These are phyloP conservation scores for Psidium guajava DNA, from an alignment of 345 rosid genomes.

Conservation along the genomic window DNA sequence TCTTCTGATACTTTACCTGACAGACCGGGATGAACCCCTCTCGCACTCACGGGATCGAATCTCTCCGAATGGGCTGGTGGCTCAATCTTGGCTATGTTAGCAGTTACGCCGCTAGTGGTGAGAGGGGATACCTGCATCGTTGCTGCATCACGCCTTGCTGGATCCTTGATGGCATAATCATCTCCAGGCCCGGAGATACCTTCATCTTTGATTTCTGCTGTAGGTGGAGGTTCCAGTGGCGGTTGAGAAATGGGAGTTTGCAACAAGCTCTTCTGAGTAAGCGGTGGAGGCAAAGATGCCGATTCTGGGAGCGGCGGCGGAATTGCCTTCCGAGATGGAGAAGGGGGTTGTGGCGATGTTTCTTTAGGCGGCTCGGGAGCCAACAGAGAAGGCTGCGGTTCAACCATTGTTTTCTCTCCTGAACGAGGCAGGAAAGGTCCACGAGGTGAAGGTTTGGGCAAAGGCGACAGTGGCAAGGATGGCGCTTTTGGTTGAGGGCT, in stretches of 20 bases:
- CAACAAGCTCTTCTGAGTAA: neutral
- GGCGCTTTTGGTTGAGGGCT: conserved; percentile 5
- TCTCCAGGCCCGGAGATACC: neutral
- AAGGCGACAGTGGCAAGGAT: conserved; percentile 9
- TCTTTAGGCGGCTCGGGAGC: neutral
- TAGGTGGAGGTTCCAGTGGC: conserved; percentile 8
- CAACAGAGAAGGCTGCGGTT: conserved; percentile 1
- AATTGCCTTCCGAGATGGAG: neutral
- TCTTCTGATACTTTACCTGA: neutral
- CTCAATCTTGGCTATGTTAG: neutral
- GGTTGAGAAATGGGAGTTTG: neutral
- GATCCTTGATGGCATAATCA: neutral
- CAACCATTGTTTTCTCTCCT: neutral
- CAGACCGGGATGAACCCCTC: neutral
- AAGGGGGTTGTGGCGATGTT: neutral
- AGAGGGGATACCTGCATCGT: neutral
- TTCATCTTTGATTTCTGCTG: neutral
- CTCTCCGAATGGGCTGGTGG: neutral
- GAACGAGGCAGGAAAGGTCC: neutral
- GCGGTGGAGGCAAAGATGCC: neutral
- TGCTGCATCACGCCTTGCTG: neutral
- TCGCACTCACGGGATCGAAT: neutral
- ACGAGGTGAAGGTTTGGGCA: conserved; percentile 17
- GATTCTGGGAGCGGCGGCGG: neutral
- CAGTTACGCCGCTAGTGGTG: neutral